Base-by-base conservation (phyloP, 108 stramenopile species). In the Fistulifera pelliculosa region DNA sequence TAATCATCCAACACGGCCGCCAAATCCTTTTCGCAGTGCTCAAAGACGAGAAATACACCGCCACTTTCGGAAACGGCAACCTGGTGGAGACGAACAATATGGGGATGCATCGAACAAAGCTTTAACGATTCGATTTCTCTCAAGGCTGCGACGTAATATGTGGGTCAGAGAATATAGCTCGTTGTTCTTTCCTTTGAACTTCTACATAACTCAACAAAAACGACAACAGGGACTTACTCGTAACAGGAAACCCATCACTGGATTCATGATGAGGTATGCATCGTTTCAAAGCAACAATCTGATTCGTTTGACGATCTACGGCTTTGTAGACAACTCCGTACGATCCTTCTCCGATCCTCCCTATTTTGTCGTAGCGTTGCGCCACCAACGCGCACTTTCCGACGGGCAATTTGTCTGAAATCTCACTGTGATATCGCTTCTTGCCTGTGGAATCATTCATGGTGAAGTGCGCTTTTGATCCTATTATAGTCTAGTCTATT, bases 271-370 rank as follows among this genome's bases (percentile, higher is more conserved):
- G 83, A 8, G 85, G 85, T 31, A 85, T 62, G 47, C 87, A 85
- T 19, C 85, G 72, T 35, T 93, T 93, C 25, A 93, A 54, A 3
- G 92, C 92, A 11, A 86, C 82, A 15, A 68, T 62, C 0, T 71
- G 50, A 26, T 54, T 64, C 0, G 47, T 69, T 38, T 31, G 19
- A 24, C 74, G 65, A 51, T 96, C 96, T 38, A 69, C 52, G 7
- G 98, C 96, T 56, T 87, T 83, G 69, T 97, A 99, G 2, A 99
- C 96, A 26, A 97, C 83, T 25, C 98, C 98, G 54, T 99, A 99
- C 0, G 98, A 97, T 8, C 98, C 98, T 71, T 97, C 87, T 7
- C 98, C 98, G 38, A 99, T 83, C 42, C 96, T 75, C 1, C 87
- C 93, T 13, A 97, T 49, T 60, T 95, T 96, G 42, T 91, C 74